Conservation (phyloP, 352 stramenopile genomes). For the Bremia lactucae region DNA sequence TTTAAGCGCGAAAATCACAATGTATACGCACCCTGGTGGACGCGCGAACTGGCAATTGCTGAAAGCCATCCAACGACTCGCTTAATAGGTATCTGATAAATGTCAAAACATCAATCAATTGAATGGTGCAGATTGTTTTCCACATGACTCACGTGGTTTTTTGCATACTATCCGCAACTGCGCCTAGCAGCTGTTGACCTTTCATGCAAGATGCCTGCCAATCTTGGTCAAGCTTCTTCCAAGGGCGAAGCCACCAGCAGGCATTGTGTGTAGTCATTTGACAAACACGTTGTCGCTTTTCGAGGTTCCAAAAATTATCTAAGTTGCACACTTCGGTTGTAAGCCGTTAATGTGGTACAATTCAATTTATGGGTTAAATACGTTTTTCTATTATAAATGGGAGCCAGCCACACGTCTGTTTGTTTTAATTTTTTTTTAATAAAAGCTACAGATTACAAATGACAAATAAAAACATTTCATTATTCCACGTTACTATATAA, state of each 20-base stretch:
- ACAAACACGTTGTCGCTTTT: not conserved
- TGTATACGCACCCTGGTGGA: slow-evolving; percentile 29
- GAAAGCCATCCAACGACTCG: slow-evolving; percentile 39
- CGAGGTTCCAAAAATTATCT: too few relatives aligned
- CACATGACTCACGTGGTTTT: slow-evolving; percentile 50
- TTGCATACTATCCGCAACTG: slow-evolving; percentile 59
- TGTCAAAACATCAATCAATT: not conserved
- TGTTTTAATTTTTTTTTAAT: too few relatives aligned
- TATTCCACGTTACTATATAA: too few relatives aligned
- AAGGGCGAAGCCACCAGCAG: slow-evolving; percentile 58
- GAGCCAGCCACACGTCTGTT: too few relatives aligned
- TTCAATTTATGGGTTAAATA: too few relatives aligned
- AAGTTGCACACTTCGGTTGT: too few relatives aligned
- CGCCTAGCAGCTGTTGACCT: slow-evolving; percentile 51
- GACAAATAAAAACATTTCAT: too few relatives aligned
- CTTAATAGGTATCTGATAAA: slow-evolving; percentile 42
- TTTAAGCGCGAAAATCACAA: not conserved
- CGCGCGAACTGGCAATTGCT: slow-evolving; percentile 35
- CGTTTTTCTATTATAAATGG: too few relatives aligned
- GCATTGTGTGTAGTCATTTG: not conserved
- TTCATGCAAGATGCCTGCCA: slow-evolving; percentile 37
- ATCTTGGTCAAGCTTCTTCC: slow-evolving; percentile 53
- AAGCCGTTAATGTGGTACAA: too few relatives aligned
- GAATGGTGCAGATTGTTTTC: not conserved
- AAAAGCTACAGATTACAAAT: too few relatives aligned